These are phyloP conservation scores for Chimonanthus praecox DNA, from an alignment of 164 flowering plant species.

Conservation along the genomic window DNA sequence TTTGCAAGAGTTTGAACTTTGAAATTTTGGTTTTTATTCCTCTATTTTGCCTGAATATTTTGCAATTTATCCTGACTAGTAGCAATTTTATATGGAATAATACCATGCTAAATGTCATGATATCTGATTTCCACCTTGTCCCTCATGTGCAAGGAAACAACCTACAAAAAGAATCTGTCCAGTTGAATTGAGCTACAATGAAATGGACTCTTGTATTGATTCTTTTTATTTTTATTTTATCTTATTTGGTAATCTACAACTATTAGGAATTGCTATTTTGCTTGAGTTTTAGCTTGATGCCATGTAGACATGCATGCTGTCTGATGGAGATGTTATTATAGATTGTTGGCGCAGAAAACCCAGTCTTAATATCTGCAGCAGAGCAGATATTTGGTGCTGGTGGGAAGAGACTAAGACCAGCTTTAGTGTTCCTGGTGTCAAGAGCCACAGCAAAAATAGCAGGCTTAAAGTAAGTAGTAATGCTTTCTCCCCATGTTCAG, in stretches of 20 bases:
- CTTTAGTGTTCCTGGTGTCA: constrained; percentile 83
- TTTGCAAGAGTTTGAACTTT: not conserved
- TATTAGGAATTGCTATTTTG: not conserved
- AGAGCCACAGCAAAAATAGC: constrained; percentile 75
- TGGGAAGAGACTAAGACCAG: constrained; percentile 98
- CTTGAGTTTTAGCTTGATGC: not conserved
- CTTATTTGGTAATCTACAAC: not conserved
- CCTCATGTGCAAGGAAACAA: not conserved
- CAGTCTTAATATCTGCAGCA: constrained; percentile 88
- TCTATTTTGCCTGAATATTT: not conserved
- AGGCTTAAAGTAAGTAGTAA: constrained; percentile 55
- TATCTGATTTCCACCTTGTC: not conserved
- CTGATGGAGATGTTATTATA: constrained; percentile 33
- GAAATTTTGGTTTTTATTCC: not conserved
- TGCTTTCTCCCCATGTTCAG: not conserved
- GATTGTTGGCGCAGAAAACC: constrained; percentile 98
- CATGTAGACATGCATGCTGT: not conserved
- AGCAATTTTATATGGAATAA: too few relatives aligned
- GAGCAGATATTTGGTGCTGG: constrained; percentile 98
- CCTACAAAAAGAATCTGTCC: not conserved
- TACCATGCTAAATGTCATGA: not conserved
- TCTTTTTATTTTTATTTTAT: too few relatives aligned
- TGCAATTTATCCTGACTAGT: not conserved
- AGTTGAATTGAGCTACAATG: not conserved
- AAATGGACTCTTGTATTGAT: not conserved